Conservation (phyloP, 192 early-diverging fungal genomes). For the Coemansia sp. region DNA sequence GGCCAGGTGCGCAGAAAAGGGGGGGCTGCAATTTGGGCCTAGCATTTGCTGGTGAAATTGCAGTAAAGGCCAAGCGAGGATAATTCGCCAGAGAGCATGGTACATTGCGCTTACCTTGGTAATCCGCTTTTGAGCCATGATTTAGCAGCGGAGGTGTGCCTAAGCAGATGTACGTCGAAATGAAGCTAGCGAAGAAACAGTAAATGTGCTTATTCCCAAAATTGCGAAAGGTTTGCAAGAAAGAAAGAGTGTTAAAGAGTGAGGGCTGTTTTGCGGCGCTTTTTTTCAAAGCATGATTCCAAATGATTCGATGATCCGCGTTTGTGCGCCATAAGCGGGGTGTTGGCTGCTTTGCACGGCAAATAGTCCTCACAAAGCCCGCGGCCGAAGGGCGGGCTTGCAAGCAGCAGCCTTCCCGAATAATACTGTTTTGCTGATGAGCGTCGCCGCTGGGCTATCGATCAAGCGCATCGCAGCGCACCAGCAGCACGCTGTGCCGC, state of each 20-base stretch:
- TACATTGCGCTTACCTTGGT: conserved; percentile 73
- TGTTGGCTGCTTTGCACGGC: neutral
- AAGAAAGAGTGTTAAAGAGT: too few relatives aligned
- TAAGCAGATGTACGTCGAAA: neutral
- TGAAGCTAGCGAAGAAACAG: neutral
- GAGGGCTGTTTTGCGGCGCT: too few relatives aligned
- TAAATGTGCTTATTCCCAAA: conserved; percentile 2
- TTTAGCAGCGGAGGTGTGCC: conserved; percentile 8
- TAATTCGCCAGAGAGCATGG: neutral
- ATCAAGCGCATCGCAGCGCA: conserved; percentile 36
- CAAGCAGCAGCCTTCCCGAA: neutral
- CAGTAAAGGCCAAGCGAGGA: neutral
- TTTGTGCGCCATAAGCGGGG: conserved; percentile 2
- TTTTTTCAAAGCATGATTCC: neutral
- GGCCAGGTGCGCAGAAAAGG: too few relatives aligned
- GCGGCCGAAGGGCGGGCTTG: neutral
- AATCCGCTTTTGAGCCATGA: conserved; percentile 98
- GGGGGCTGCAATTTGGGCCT: too few relatives aligned
- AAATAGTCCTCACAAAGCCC: neutral
- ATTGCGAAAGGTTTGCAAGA: neutral
- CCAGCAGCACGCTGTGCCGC: conserved; percentile 29
- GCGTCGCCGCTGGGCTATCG: conserved; percentile 10
- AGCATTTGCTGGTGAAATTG: neutral
- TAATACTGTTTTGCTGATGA: neutral
- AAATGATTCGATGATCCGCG: neutral